These are phyloP conservation scores for Colletotrichum sp. DNA, from an alignment of 2,329 filamentous ascomycete species.

Conservation along the genomic window DNA sequence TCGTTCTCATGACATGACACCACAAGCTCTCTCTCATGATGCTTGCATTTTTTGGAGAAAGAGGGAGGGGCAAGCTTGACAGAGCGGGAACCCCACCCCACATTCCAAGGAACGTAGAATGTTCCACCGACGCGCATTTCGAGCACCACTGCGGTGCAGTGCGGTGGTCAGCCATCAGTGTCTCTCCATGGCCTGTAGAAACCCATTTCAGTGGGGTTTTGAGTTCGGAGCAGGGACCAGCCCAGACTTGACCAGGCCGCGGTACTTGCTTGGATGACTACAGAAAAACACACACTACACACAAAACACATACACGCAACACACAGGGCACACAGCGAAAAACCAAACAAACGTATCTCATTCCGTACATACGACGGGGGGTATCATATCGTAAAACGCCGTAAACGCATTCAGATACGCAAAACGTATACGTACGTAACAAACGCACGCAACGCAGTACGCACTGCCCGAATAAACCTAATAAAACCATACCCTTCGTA, in stretches of 20 bases:
- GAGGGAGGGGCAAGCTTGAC: neutral
- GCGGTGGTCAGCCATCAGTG: neutral
- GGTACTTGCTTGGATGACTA: neutral
- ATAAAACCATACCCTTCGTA: slow-evolving; percentile 3
- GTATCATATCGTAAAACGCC: slow-evolving; percentile 19
- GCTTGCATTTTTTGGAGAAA: neutral
- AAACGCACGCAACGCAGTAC: slow-evolving; percentile 16
- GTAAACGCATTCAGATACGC: slow-evolving; percentile 10
- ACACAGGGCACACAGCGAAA: slow-evolving; percentile 23
- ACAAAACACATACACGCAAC: slow-evolving; percentile 18
- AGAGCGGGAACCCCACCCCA: neutral
- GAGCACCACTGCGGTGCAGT: neutral
- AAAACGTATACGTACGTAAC: slow-evolving; percentile 9
- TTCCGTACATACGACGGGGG: slow-evolving; percentile 15
- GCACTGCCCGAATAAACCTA: slow-evolving; percentile 13
- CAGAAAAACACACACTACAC: neutral
- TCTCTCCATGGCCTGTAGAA: neutral
- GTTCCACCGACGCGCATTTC: neutral
- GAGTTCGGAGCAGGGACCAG: slow-evolving; percentile 4
- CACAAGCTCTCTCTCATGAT: slow-evolving; percentile 11
- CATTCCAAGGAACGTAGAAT: slow-evolving; percentile 13
- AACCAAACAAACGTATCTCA: slow-evolving; percentile 24
- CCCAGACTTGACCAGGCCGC: neutral
- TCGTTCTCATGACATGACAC: slow-evolving; percentile 8
- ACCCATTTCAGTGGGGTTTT: neutral